Evolutionary conservation across 208 protist genomes (phyloP).

Genomic region (Wallacemonas sp.): DNA sequence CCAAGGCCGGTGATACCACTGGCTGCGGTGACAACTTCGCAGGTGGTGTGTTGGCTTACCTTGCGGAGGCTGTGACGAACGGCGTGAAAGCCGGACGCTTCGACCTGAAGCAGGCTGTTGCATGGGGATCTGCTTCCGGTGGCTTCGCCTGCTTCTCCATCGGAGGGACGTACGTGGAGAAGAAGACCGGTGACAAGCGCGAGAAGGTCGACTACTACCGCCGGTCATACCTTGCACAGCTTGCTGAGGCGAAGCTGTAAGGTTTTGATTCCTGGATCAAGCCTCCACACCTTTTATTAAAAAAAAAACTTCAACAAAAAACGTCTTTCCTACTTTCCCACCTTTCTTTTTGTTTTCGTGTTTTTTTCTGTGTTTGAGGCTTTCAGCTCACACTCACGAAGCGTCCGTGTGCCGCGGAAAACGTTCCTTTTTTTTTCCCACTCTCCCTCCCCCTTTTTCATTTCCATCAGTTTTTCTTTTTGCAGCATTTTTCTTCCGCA

Average conservation of each 20-base stretch:
- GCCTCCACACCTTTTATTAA: background rate
- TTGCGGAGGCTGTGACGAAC: constrained; percentile 11
- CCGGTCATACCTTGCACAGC: constrained; percentile 14
- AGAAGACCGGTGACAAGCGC: constrained; percentile 28
- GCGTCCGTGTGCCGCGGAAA: no score
- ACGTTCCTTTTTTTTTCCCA: background rate
- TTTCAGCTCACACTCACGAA: no score
- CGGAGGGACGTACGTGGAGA: constrained; percentile 27
- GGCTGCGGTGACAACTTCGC: constrained; percentile 32
- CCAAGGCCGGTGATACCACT: constrained; percentile 17
- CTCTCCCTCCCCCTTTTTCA: background rate
- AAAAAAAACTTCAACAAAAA: constrained; percentile 6
- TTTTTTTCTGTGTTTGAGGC: background rate
- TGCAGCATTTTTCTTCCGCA: no score
- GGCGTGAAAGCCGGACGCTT: constrained; percentile 11
- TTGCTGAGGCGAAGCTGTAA: constrained; percentile 8
- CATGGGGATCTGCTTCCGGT: constrained; percentile 19
- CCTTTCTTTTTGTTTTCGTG: background rate
- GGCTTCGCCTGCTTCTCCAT: constrained; percentile 26
- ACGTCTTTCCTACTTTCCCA: background rate
- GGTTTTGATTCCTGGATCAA: background rate
- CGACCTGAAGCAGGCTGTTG: constrained; percentile 16
- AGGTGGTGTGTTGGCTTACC: constrained; percentile 15
- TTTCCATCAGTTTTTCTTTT: no score
- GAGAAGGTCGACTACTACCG: constrained; percentile 14